Conservation (phyloP, 1,284 basidiomycete genomes). For the Leccinum huronense region DNA sequence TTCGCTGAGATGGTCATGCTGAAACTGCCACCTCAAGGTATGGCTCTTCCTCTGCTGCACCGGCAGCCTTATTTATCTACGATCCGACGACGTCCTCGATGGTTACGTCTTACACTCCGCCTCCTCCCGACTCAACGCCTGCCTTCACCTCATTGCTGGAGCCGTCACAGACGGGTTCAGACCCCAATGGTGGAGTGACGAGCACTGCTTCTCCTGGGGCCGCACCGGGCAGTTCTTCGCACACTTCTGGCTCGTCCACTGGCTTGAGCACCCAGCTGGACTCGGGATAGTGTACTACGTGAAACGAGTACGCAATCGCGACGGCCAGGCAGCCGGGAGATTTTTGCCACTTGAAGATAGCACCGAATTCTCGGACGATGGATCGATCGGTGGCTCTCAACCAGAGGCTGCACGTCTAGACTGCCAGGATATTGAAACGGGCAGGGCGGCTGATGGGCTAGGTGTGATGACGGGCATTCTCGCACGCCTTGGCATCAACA, state of each 20-base stretch:
- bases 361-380: constrained; percentile 22
- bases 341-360: constrained; percentile 26
- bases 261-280: constrained; percentile 31
- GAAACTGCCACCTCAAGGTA: constrained; percentile 51
- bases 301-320: constrained; percentile 17
- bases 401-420: constrained; percentile 9
- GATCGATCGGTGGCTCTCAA: constrained; percentile 7
- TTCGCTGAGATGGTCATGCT: constrained; percentile 7
- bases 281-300: constrained; percentile 45
- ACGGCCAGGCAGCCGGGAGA: constrained; percentile 5
- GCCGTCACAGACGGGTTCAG: constrained; percentile 26
- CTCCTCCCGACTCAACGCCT: constrained; percentile 27
- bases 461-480: constrained; percentile 21
- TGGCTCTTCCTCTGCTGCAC: constrained; percentile 41
- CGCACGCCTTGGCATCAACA: constrained; percentile 25
- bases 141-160: constrained; percentile 30
- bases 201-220: constrained; percentile 5
- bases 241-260: constrained; percentile 14
- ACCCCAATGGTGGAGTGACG: constrained; percentile 17
- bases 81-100: constrained; percentile 40
- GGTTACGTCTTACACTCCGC: constrained; percentile 34
- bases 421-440: constrained; percentile 7
- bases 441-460: neutral
- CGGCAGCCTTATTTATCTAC: constrained; percentile 54
- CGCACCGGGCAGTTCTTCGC: constrained; percentile 13